Base-by-base conservation (phyloP, 768 basidiomycete genomes). In the Leccinum subgranulosum region DNA sequence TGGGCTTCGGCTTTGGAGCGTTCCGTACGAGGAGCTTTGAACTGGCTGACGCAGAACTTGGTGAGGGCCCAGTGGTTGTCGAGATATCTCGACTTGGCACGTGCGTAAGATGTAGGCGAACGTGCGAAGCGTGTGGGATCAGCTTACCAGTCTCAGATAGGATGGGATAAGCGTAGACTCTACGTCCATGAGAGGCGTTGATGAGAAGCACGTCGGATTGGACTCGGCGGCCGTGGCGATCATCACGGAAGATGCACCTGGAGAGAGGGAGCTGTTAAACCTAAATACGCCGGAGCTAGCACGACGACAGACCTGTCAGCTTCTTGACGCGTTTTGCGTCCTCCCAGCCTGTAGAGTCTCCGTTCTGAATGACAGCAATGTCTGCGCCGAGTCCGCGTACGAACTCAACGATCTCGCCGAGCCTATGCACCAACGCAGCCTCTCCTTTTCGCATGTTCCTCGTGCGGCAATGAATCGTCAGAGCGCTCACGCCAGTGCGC, bases 391-490 rank as follows among this genome's bases (percentile, higher is more conserved):
- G 79, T 3, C 77, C 75, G 56, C 84, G 82, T 6, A 96, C 94
- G 65, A 90, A 88, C 9, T 93, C 82, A 21, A 94, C 93, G 57
- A 99, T 90, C 65, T 94, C 93, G 49, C 78, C 76, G 67, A 99
- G 71, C 53, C 95, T 80, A 48, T 86, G 83, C 55, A 92, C 85
- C 49, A 90, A 71, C 1, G 97, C 97, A 27, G 74, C 77, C 61
- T 98, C 93, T 55, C 81, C 78, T 50, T 86, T 85, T 36, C 97
- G 81, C 96, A 97, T 97, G 60, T 85, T 88, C 69, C 89, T 79
- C 58, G 96, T 98, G 52, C 97, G 84, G 67, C 97, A 98, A 66
- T 98, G 97, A 2, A 99, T 88, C 4, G 96, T 99, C 65, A 99
- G 75, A 28, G 87, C 87, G 55, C 84, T 88, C 45, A 99, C 83